Percentiles rank a stretch among this genome's conserved stretches.
These are phyloP conservation scores for Mycena belliarum DNA, from an alignment of 768 basidiomycete species.

Conservation along the genomic window DNA sequence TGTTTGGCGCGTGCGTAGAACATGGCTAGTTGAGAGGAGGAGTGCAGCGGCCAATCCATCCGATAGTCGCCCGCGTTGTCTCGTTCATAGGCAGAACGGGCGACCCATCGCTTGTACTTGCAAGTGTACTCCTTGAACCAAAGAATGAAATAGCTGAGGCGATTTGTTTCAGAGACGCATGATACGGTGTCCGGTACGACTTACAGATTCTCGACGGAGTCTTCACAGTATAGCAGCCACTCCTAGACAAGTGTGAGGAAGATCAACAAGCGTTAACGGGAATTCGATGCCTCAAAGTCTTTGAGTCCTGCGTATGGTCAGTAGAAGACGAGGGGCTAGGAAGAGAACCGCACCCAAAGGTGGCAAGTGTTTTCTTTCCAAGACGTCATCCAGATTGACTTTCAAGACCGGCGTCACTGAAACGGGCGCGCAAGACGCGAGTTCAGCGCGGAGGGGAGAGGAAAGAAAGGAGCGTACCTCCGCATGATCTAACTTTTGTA, in stretches of 20 bases:
- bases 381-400: conserved; percentile 71
- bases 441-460: background rate
- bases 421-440: background rate
- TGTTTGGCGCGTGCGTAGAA: conserved; percentile 81
- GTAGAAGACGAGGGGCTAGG: background rate
- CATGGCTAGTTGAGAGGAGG: conserved; percentile 60
- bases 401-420: conserved; percentile 67
- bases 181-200: conserved; percentile 14
- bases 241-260: conserved; percentile 47
- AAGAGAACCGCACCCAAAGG: conserved; percentile 54
- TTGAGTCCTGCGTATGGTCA: conserved; percentile 51
- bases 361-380: conserved; percentile 76
- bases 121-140: conserved; percentile 76
- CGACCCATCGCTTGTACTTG: conserved; percentile 47
- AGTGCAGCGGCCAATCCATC: conserved; percentile 40
- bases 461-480: conserved; percentile 33
- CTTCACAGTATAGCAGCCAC: conserved; percentile 80
- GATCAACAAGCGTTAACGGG: background rate
- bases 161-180: conserved; percentile 5
- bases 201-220: conserved; percentile 72
- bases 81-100: conserved; percentile 34
- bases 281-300: conserved; percentile 55
- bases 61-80: conserved; percentile 33
- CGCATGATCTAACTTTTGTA: conserved; percentile 67
- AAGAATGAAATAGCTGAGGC: conserved; percentile 69